A percentile compares a stretch with the other conserved stretches of the same genome.
phyloP scores from a whole-genome alignment of 768 basidiomycete genomes.

The Phanerodontia chrysosporium region DNA sequence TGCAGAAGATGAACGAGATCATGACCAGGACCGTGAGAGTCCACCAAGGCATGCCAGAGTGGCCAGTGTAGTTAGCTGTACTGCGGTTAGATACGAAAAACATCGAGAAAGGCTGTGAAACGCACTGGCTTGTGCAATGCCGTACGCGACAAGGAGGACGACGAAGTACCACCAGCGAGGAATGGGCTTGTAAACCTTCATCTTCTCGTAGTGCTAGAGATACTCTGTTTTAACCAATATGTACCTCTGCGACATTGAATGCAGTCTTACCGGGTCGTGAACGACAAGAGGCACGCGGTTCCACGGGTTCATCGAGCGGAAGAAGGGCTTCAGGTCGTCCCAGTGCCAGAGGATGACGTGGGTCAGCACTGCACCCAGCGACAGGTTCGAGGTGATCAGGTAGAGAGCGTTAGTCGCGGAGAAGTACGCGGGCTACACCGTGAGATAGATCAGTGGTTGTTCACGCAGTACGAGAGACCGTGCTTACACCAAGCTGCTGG shows the following conservation, averaged over 20 bases:
- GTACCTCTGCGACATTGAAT: neutral
- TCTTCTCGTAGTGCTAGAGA: conserved; percentile 48
- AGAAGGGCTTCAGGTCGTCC: conserved; percentile 31
- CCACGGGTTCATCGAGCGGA: conserved; percentile 31
- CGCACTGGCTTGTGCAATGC: conserved; percentile 48
- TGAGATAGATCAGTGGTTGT: conserved; percentile 15
- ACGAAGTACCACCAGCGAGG: conserved; percentile 51
- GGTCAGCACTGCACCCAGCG: conserved; percentile 29
- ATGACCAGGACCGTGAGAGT: conserved; percentile 46
- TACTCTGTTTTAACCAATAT: neutral
- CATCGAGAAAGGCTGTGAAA: conserved; percentile 11
- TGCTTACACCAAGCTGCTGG: conserved; percentile 21
- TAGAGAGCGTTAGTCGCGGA: conserved; percentile 32
- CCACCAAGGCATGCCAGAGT: conserved; percentile 55
- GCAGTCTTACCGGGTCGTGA: conserved; percentile 21
- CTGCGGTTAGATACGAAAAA: neutral
- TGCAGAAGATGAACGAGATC: conserved; percentile 46
- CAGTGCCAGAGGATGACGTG: conserved; percentile 35
- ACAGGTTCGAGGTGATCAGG: conserved; percentile 31
- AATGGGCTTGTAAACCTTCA: conserved; percentile 44
- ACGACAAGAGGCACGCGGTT: conserved; percentile 24
- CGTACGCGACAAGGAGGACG: conserved; percentile 39
- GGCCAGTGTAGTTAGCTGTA: conserved; percentile 39
- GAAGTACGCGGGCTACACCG: conserved; percentile 30
- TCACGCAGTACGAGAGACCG: conserved; percentile 5